Conservation (phyloP, 768 basidiomycete species). For the Tylopilus subfusipes region DNA sequence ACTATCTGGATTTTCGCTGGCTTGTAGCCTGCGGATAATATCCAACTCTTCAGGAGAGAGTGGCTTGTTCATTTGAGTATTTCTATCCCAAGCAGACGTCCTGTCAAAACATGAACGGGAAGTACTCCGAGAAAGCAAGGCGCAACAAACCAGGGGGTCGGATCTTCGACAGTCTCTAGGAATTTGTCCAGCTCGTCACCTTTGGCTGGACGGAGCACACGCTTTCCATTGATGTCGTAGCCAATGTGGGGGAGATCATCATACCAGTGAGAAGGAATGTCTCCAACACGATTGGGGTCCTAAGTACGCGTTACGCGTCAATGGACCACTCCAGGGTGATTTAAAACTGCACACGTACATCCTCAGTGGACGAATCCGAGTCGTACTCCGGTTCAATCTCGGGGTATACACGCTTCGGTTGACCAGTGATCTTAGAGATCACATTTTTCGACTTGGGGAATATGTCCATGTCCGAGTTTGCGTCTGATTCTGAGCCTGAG, state of each 20-base stretch:
- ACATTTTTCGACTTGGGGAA: constrained; percentile 65
- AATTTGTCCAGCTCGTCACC: constrained; percentile 99
- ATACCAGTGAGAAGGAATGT: constrained; percentile 98
- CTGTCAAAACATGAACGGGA: constrained; percentile 36
- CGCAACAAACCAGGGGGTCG: constrained; percentile 70
- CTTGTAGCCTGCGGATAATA: constrained; percentile 87
- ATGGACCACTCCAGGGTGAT: background rate
- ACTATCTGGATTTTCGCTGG: constrained; percentile 87
- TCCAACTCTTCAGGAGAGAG: constrained; percentile 90
- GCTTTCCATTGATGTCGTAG: constrained; percentile 93
- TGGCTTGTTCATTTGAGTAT: constrained; percentile 78
- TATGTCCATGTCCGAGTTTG: constrained; percentile 49
- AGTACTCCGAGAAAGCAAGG: background rate
- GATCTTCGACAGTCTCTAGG: constrained; percentile 88
- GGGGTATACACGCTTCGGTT: constrained; percentile 77
- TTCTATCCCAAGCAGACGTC: constrained; percentile 92
- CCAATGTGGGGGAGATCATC: constrained; percentile 99
- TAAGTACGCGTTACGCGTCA: constrained; percentile 32
- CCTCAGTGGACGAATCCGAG: constrained; percentile 89
- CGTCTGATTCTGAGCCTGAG: constrained; percentile 28
- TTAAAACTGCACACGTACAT: constrained; percentile 48
- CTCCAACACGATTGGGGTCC: constrained; percentile 93
- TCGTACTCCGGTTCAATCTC: constrained; percentile 90
- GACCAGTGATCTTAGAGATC: constrained; percentile 79
- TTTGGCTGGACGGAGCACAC: constrained; percentile 87